phyloP scores from a whole-genome alignment of 306 rosid species.

The Sindora glabra region DNA sequence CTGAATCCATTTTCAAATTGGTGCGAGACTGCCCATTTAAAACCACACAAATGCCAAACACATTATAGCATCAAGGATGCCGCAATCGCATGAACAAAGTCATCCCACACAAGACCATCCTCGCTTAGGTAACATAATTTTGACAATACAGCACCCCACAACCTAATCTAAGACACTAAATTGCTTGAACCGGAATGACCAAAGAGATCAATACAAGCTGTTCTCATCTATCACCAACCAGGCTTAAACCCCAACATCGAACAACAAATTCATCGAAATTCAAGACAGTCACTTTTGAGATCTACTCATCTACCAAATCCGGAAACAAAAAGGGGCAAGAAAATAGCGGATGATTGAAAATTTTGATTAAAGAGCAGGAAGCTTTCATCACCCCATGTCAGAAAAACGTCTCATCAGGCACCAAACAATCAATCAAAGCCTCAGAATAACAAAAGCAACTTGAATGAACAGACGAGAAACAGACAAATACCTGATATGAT shows the following conservation, averaged over 20 bases:
- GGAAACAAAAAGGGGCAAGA: not conserved
- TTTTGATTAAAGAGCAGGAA: not conserved
- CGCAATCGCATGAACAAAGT: not conserved
- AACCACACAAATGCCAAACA: not conserved
- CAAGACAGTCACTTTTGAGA: slow-evolving; percentile 4
- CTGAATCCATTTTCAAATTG: not conserved
- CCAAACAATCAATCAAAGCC: no score
- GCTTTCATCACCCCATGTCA: not conserved
- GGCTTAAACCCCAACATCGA: slow-evolving; percentile 32
- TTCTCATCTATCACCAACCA: not conserved
- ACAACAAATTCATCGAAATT: not conserved
- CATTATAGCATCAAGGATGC: not conserved
- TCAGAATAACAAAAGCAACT: not conserved
- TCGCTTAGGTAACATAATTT: no score
- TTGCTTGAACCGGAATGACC: not conserved
- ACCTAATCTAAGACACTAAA: not conserved
- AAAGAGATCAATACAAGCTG: slow-evolving; percentile 5
- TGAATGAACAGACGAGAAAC: not conserved
- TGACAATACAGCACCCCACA: no score
- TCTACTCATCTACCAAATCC: slow-evolving; percentile 18
- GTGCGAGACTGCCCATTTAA: not conserved
- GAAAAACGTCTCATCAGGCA: not conserved
- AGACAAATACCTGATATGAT: no score
- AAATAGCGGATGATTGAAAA: not conserved
- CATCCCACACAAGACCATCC: slow-evolving; percentile 6